A percentile compares a stretch with the other conserved stretches of the same genome.
Conservation (phyloP, 73 alveolate genomes). For the Stentor roeselii region DNA sequence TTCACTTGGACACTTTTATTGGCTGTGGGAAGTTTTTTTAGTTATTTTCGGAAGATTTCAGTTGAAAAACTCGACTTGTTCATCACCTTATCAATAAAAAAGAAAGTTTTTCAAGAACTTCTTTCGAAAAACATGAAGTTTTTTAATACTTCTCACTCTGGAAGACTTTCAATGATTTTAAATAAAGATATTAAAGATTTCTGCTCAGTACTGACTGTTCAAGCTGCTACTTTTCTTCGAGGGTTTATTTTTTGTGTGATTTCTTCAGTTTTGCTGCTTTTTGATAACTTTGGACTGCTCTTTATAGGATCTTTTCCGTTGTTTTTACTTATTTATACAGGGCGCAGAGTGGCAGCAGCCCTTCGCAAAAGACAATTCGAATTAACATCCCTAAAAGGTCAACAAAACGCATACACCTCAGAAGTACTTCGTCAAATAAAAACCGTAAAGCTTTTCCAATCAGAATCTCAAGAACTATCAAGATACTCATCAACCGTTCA, state of each 20-base stretch:
- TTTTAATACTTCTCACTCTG: neutral
- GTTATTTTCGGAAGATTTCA: neutral
- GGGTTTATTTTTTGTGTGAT: neutral
- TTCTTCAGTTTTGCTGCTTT: neutral
- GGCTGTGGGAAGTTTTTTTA: neutral
- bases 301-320: neutral
- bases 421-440: neutral
- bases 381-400: neutral
- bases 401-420: neutral
- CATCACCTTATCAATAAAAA: neutral
- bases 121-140: neutral
- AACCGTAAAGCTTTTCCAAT: constrained; percentile 5
- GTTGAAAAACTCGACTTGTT: neutral
- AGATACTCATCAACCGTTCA: neutral
- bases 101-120: constrained; percentile 2
- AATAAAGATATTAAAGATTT: neutral
- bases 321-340: neutral
- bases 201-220: neutral
- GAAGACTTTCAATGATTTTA: neutral
- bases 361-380: neutral
- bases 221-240: neutral
- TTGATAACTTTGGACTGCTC: too few species aligned
- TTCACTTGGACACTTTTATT: neutral
- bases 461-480: neutral
- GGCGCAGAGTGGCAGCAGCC: too few species aligned